phyloP scores from a whole-genome alignment of 176 grass and related monocot species.

The Rhynchospora breviuscula region DNA sequence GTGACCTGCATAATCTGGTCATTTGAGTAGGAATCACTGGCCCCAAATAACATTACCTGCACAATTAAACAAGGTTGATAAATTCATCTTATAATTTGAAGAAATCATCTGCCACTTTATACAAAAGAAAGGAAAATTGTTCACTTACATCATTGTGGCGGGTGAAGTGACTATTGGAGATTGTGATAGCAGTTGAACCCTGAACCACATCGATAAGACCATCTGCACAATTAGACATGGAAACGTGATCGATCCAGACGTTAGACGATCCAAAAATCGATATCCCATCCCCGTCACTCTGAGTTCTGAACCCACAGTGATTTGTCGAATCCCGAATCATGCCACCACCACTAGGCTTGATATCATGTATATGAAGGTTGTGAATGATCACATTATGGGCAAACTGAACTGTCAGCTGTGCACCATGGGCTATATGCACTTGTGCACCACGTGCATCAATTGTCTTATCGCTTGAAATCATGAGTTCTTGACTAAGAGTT shows the following conservation, averaged over 20 bases:
- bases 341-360: slow-evolving; percentile 35
- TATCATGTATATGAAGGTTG: slow-evolving; percentile 68
- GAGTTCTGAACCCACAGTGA: slow-evolving; percentile 51
- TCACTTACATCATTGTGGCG: slow-evolving; percentile 67
- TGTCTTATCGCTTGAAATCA: slow-evolving; percentile 64
- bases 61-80: not conserved
- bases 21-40: slow-evolving; percentile 31
- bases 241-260: slow-evolving; percentile 86
- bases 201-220: slow-evolving; percentile 68
- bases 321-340: slow-evolving; percentile 47
- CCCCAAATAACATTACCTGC: slow-evolving; percentile 63
- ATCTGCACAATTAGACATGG: slow-evolving; percentile 71
- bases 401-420: slow-evolving; percentile 54
- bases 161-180: slow-evolving; percentile 81
- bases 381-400: slow-evolving; percentile 76
- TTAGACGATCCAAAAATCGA: slow-evolving; percentile 54
- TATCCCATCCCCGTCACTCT: slow-evolving; percentile 74
- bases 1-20: slow-evolving; percentile 81
- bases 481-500: slow-evolving; percentile 65
- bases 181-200: slow-evolving; percentile 62
- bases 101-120: not conserved
- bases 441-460: slow-evolving; percentile 67
- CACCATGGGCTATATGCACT: slow-evolving; percentile 54
- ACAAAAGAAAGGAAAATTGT: not conserved
- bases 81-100: not conserved